Evolutionary conservation across 306 rosid species (phyloP), one percentile per base, ranked within the genome.

Genomic region (Trifolium dubium): DNA sequence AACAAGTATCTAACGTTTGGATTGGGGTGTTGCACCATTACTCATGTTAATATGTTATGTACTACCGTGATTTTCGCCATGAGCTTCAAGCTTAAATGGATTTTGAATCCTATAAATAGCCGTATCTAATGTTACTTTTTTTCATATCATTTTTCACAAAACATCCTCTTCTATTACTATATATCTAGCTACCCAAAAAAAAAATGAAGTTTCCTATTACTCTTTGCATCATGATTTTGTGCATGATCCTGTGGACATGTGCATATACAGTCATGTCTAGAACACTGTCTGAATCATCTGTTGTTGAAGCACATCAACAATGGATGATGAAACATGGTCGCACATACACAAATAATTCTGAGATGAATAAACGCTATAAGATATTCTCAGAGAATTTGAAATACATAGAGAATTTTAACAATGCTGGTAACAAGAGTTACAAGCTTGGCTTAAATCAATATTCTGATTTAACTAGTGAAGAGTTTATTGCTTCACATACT

Each of bases 381-480:
- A 71, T 83, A 59, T 83, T 83, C 60, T 50, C 0, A 46, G 68
- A 72, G 32, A 86, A 83, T 66, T 72, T 65, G 28, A 60, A 78
- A 30, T 79, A 31, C 67, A 79, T 84, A 0, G 88, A 86, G 37
- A 60, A 75, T 4, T 71, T 56, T 71, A 84, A 86, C 69, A 81
- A 29, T 5, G 79, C n/a, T 5, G 67, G 40, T 32, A 79, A 89
- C 31, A 64, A 23, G 58, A 69, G 77, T 5, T 89, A 83, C 75
- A 76, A 62, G 51, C 51, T 84, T n/a, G 79, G 74, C 2, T 28
- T 77, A 46, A 87, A 87, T 46, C 46, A 29, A 14, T 84, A 47
- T 69, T 72, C 88, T 32, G 84, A 84, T 71, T 51, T 58, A 29
- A 85, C 83, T 0, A 58, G 31, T 54, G 74, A 87, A 77, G 94